Conservation (phyloP, 208 protist genomes). For the Crithidia thermophila region DNA sequence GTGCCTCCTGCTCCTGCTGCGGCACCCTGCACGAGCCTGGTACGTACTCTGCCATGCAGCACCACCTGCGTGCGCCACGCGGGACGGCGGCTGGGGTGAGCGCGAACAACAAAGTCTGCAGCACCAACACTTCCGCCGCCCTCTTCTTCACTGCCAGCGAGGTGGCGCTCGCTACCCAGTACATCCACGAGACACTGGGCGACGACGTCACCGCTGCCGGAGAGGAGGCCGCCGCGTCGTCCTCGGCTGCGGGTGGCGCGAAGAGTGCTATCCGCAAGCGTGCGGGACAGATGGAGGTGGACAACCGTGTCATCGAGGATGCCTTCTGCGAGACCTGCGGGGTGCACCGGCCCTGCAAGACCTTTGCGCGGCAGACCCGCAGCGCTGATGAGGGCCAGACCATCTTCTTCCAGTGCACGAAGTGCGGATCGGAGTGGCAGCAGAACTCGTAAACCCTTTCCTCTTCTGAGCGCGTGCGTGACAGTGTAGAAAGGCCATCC, state of each 20-base stretch:
- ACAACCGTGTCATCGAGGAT: slow-evolving; percentile 87
- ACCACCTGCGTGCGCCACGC: not conserved
- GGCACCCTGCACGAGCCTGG: slow-evolving; percentile 37
- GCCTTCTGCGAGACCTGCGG: slow-evolving; percentile 86
- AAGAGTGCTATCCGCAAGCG: slow-evolving; percentile 4
- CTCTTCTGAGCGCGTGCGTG: too few relatives aligned
- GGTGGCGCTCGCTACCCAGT: slow-evolving; percentile 31
- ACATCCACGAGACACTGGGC: slow-evolving; percentile 28
- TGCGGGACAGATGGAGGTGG: slow-evolving; percentile 59
- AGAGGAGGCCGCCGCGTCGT: slow-evolving; percentile 1
- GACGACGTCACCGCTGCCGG: too few relatives aligned
- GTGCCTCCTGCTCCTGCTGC: slow-evolving; percentile 38
- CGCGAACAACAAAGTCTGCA: slow-evolving; percentile 11
- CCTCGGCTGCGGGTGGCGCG: not conserved
- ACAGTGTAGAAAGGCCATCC: too few relatives aligned
- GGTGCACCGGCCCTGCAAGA: slow-evolving; percentile 68
- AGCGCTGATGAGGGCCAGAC: slow-evolving; percentile 94
- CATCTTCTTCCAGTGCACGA: slow-evolving; percentile 91
- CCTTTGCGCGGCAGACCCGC: slow-evolving; percentile 87
- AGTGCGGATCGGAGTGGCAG: slow-evolving; percentile 87
- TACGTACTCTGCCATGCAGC: slow-evolving; percentile 27
- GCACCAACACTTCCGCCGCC: slow-evolving; percentile 36
- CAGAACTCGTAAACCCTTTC: slow-evolving; percentile 90
- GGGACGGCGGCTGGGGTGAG: not conserved
- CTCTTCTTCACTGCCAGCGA: slow-evolving; percentile 58